These are phyloP conservation scores for Scolecobasidium constrictum DNA, from an alignment of 2,329 filamentous ascomycete species.

Conservation along the genomic window DNA sequence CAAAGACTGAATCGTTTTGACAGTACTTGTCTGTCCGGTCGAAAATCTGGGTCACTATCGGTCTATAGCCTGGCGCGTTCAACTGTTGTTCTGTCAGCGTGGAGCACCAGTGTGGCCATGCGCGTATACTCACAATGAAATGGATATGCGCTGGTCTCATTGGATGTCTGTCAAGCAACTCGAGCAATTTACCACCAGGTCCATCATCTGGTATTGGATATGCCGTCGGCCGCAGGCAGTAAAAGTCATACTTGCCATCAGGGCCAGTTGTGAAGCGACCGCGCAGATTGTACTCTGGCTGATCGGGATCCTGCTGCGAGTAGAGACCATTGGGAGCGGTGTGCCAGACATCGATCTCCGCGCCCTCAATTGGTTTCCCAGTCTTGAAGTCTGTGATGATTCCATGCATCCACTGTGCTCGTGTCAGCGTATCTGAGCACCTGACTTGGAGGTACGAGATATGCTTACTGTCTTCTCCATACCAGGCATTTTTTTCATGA, in stretches of 20 bases:
- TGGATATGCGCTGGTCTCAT: slow-evolving; percentile 55
- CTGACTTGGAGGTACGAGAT: no score
- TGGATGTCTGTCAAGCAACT: slow-evolving; percentile 50
- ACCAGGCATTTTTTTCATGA: slow-evolving; percentile 32
- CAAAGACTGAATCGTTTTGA: slow-evolving; percentile 46
- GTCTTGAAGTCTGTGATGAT: slow-evolving; percentile 46
- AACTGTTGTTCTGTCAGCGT: slow-evolving; percentile 26
- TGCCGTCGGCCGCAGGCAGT: slow-evolving; percentile 30
- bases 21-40: slow-evolving; percentile 55
- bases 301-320: slow-evolving; percentile 62
- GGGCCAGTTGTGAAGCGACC: slow-evolving; percentile 60
- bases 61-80: slow-evolving; percentile 48
- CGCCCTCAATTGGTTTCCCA: slow-evolving; percentile 52
- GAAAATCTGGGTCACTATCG: slow-evolving; percentile 70
- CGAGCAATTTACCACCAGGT: slow-evolving; percentile 46
- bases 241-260: slow-evolving; percentile 48
- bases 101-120: slow-evolving; percentile 9
- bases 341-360: slow-evolving; percentile 69
- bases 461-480: slow-evolving; percentile 42
- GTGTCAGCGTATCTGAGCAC: neutral
- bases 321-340: slow-evolving; percentile 58
- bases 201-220: slow-evolving; percentile 48
- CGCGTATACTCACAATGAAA: slow-evolving; percentile 37
- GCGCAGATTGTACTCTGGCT: slow-evolving; percentile 63
- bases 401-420: slow-evolving; percentile 49